Base-by-base conservation (phyloP, 352 stramenopile genomes). In the Phytophthora foliorum region DNA sequence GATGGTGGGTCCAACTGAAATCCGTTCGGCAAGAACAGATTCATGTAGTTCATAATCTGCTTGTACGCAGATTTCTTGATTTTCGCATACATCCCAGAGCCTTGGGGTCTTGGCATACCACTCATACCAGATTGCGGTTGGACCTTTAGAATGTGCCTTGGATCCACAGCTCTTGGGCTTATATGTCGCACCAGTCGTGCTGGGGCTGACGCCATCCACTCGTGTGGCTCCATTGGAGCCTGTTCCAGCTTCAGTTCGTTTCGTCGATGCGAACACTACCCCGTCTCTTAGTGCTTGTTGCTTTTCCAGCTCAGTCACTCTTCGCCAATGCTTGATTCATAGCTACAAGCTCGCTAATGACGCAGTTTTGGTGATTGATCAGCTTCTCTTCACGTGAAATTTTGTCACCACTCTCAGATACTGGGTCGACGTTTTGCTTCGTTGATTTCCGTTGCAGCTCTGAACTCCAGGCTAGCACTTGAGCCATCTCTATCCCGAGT, bases 1-100 rank as follows among this genome's bases (percentile, higher is more conserved):
- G 16, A 10, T 21, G 7, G n/a, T 21, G 58, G 58, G 10, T 67
- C 49, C 3, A 65, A 6, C 2, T 16, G 25, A 31, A 65, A 59
- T 2, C 49, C 58, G 39, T 53, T 45, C n/a, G 48, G 58, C 5
- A 67, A 29, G 45, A 59, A 67, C 16, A 65, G 24, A 10, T 65
- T 65, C 46, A 65, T 52, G 46, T 57, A 57, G 25, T 48, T 55
- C 17, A 31, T 19, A 2, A 57, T 65, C n/a, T 52, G 45, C 36
- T 65, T 65, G 32, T 48, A 57, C 3, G n/a, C 17, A 27, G 57
- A 57, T 32, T 65, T 57, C 31, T 57, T 57, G 34, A 39, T 34
- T 52, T 22, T 52, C 27, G 11, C 57, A 52, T 22, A 22, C 19
- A 34, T 65, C 45, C 46, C 57, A 65, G 2, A 65, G n/a, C 13